Evolutionary conservation across 1,284 basidiomycete genomes (phyloP).

Genomic region (Melampsora larici-populina): DNA sequence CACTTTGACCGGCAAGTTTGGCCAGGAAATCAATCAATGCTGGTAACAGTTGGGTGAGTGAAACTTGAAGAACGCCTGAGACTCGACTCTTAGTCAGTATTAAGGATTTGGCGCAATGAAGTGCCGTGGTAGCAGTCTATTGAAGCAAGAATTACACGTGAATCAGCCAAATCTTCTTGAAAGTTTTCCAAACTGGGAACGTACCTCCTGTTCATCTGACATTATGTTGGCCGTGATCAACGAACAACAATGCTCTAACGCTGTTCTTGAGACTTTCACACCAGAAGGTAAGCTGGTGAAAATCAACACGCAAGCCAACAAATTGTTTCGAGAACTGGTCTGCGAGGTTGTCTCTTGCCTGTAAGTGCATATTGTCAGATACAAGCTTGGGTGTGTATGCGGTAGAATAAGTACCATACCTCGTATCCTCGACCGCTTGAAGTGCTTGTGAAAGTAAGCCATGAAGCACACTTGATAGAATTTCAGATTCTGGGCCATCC

Average conservation of each 20-base stretch:
- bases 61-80: constrained; percentile 15
- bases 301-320: constrained; percentile 78
- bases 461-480: constrained; percentile 63
- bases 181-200: not conserved
- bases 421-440: constrained; percentile 83
- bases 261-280: constrained; percentile 68
- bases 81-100: constrained; percentile 2
- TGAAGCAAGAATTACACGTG: not conserved
- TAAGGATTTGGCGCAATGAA: constrained; percentile 42
- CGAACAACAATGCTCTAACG: constrained; percentile 79
- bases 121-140: constrained; percentile 20
- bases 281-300: constrained; percentile 72
- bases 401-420: constrained; percentile 59
- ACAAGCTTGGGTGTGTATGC: not conserved
- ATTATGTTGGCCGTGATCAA: constrained; percentile 72
- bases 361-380: not conserved
- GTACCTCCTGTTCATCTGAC: constrained; percentile 43
- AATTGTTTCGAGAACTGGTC: constrained; percentile 62
- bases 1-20: not conserved
- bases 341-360: not conserved
- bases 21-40: constrained; percentile 10
- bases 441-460: constrained; percentile 81
- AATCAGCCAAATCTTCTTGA: not conserved
- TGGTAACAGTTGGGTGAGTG: constrained; percentile 17
- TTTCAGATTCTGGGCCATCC: not conserved